Base-by-base conservation (phyloP, 164 flowering plant genomes). In the Amborella trichopoda region DNA sequence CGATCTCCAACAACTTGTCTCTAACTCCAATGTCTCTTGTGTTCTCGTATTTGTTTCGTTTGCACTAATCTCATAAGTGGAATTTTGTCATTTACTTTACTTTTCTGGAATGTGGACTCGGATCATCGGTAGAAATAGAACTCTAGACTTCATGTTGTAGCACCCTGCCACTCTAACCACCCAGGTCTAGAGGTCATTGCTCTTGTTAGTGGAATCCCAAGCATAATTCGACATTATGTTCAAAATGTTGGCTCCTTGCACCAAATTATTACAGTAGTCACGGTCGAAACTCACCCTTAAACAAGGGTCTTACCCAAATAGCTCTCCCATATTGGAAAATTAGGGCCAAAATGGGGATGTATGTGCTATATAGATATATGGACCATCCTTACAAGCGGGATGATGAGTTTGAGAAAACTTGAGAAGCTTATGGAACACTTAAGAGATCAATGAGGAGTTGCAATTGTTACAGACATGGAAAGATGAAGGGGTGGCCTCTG, bases 181-280 rank as follows among this genome's bases (percentile, higher is more conserved):
- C n/a, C n/a, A n/a, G n/a, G n/a, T n/a, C n/a, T n/a, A n/a, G n/a
- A n/a, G n/a, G n/a, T n/a, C n/a, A n/a, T n/a, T n/a, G n/a, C n/a
- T n/a, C n/a, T n/a, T n/a, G n/a, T n/a, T n/a, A n/a, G n/a, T n/a
- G 59, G 68, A 3, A 45, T 63, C 25, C 63, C 63, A 30, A 59
- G 63, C 2, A 63, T 63, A 21, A 39, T 63, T 21, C 30, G 59
- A 2, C 59, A 57, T 33, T 56, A 56, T 27, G 44, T 62, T 9
- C 59, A 40, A 25, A 26, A 25, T 21, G 23, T 40, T 1, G 54
- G 54, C 24, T 50, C 54, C 4, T 37, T 50, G 13, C 34, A 28
- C 2, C n/a, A 40, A 28, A 41, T 39, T 6, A 39, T 28, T 44
- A 46, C 40, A 2, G 21, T 50, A 6, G 54, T 50, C 16, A 40